These are phyloP conservation scores for Carex littledalei DNA, from an alignment of 176 grass and related monocot species.

Conservation along the genomic window DNA sequence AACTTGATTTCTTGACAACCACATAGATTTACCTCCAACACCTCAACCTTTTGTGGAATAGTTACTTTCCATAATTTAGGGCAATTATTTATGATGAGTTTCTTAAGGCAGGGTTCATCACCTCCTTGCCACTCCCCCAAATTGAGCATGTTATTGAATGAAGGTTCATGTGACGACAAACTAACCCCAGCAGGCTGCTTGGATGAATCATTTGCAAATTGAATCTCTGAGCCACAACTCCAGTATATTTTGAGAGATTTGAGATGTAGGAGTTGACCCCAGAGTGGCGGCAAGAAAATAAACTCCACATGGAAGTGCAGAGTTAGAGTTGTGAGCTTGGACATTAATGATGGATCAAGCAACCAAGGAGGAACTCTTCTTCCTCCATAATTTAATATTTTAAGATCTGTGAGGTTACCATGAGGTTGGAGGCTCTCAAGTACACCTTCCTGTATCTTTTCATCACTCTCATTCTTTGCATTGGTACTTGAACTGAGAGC, in stretches of 20 bases:
- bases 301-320: not conserved
- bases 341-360: not conserved
- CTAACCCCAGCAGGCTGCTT: too few relatives aligned
- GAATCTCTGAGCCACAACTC: too few relatives aligned
- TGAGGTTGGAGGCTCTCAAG: not conserved
- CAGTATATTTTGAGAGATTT: not conserved
- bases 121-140: not conserved
- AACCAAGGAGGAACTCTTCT: not conserved
- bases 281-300: not conserved
- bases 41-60: not conserved
- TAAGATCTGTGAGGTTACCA: not conserved
- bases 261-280: not conserved
- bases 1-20: too few relatives aligned
- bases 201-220: too few relatives aligned
- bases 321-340: not conserved
- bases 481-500: not conserved
- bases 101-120: not conserved
- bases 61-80: not conserved
- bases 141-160: not conserved
- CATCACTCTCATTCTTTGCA: not conserved
- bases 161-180: not conserved
- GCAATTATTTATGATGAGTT: not conserved
- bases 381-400: not conserved
- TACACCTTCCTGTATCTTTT: not conserved
- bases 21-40: too few relatives aligned